Percentiles rank a stretch among this genome's conserved stretches.
Conservation (phyloP, 176 grass and related monocot species). For the Dendrocalamus sinicus region DNA sequence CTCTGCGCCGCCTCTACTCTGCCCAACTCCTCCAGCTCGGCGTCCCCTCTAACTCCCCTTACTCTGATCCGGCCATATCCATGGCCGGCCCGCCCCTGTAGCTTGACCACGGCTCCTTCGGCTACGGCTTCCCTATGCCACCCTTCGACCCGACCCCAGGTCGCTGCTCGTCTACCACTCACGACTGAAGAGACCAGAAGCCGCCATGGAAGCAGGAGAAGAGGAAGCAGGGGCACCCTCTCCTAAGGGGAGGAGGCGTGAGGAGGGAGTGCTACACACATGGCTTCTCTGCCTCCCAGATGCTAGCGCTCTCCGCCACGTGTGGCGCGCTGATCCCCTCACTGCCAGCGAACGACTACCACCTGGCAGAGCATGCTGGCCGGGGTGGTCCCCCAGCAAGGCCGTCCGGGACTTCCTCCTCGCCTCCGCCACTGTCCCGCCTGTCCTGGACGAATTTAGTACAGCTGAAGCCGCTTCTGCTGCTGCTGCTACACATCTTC, state of each 20-base stretch:
- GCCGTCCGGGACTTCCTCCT: constrained; percentile 56
- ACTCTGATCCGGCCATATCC: too few relatives aligned
- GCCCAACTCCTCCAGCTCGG: too few relatives aligned
- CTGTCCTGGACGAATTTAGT: constrained; percentile 66
- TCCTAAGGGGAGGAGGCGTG: constrained; percentile 54
- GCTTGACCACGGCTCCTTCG: too few relatives aligned
- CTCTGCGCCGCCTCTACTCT: too few relatives aligned
- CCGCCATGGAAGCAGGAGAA: constrained; percentile 37
- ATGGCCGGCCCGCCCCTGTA: too few relatives aligned
- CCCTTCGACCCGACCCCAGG: too few relatives aligned
- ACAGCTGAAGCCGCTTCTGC: too few relatives aligned
- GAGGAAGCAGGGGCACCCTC: constrained; percentile 60
- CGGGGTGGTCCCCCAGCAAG: constrained; percentile 21
- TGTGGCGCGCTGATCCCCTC: constrained; percentile 69
- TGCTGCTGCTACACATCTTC: not conserved
- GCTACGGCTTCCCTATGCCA: too few relatives aligned
- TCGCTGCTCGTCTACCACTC: too few relatives aligned
- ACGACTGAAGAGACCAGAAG: not conserved
- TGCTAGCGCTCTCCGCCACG: constrained; percentile 55
- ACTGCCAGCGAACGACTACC: constrained; percentile 35
- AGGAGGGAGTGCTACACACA: constrained; percentile 62
- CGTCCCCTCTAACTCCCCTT: too few relatives aligned
- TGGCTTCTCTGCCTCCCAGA: constrained; percentile 76
- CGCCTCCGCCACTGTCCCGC: constrained; percentile 64
- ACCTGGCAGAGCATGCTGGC: not conserved